Evolutionary conservation across 2,329 filamentous ascomycete genomes (phyloP).

Genomic region (Venturia effusa): DNA sequence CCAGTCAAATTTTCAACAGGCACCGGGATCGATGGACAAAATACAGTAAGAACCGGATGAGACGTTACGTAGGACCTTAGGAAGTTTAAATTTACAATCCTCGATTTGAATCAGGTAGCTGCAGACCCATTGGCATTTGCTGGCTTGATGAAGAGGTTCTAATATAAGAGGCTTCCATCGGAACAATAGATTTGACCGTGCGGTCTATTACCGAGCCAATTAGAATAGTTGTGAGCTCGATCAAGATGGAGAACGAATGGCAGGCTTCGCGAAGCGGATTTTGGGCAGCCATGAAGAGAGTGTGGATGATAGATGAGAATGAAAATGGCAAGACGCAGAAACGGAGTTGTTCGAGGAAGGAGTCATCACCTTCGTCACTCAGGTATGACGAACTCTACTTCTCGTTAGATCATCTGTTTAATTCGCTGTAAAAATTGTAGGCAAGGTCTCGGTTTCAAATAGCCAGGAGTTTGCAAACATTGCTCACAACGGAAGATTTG

Average conservation of each 20-base stretch:
- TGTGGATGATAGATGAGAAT: background rate
- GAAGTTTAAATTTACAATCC: too few relatives aligned
- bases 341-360: background rate
- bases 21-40: too few relatives aligned
- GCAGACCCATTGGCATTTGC: too few relatives aligned
- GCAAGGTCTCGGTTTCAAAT: background rate
- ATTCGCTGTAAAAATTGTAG: background rate
- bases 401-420: too few relatives aligned
- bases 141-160: constrained; percentile 15
- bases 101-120: too few relatives aligned
- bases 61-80: too few relatives aligned
- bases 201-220: constrained; percentile 15
- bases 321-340: background rate
- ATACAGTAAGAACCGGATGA: too few relatives aligned
- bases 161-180: constrained; percentile 23
- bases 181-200: constrained; percentile 19
- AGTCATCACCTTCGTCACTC: background rate
- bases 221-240: background rate
- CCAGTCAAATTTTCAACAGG: too few relatives aligned
- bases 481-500: background rate
- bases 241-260: background rate
- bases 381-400: background rate
- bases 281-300: background rate
- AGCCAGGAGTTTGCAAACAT: background rate
- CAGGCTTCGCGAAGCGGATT: background rate